These are phyloP conservation scores for Solanum chmielewskii DNA, from an alignment of 257 asterid species.

Conservation along the genomic window DNA sequence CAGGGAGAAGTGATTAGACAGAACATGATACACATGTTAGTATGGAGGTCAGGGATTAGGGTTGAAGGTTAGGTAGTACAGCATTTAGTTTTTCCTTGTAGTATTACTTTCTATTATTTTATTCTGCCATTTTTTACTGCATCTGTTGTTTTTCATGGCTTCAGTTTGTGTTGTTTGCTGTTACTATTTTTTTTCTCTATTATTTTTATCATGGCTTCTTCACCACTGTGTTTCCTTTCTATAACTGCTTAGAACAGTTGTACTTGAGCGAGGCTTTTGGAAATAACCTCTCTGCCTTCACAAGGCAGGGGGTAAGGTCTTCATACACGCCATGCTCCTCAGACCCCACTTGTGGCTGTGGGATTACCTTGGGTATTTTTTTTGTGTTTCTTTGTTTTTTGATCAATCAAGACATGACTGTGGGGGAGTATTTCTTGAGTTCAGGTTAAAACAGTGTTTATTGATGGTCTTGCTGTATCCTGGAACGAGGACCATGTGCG, in stretches of 20 bases:
- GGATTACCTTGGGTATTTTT: not conserved
- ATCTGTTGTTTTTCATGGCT: not conserved
- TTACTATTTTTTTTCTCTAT: not conserved
- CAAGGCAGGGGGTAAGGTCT: not conserved
- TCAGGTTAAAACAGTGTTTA: slow-evolving; percentile 95
- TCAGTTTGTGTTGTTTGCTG: not conserved
- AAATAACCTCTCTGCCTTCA: not conserved
- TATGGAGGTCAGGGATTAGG: not conserved
- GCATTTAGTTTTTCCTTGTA: not conserved
- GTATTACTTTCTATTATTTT: not conserved
- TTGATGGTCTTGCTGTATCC: slow-evolving; percentile 83
- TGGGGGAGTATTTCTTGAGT: not conserved
- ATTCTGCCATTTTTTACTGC: not conserved
- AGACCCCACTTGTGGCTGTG: not conserved
- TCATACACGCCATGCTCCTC: not conserved
- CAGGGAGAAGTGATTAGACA: not conserved
- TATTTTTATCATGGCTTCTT: not conserved
- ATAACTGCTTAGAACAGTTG: not conserved
- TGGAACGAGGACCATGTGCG: slow-evolving; percentile 81
- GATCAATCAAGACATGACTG: not conserved
- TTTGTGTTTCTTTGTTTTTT: not conserved
- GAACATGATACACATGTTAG: not conserved
- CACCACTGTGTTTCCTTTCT: not conserved
- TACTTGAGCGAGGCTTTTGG: not conserved
- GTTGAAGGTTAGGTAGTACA: not conserved